These are phyloP conservation scores for Stereocaulon alpinum DNA, from an alignment of 495 filamentous ascomycete genomes.

Conservation along the genomic window DNA sequence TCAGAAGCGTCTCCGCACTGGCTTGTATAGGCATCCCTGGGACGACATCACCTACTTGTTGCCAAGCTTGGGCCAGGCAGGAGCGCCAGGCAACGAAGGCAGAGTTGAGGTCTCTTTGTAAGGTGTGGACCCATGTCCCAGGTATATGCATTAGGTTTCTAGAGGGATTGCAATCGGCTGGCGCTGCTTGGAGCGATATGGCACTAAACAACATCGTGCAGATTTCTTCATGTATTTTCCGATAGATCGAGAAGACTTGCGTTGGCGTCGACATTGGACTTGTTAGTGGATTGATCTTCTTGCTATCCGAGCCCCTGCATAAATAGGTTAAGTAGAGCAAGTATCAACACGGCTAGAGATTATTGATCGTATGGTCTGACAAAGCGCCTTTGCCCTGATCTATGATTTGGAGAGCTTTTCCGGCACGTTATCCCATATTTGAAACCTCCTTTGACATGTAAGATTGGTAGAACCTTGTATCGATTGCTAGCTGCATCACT, in stretches of 20 bases:
- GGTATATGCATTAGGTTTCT: neutral
- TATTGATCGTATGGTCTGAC: no score
- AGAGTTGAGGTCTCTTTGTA: conserved; percentile 81
- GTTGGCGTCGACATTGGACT: neutral
- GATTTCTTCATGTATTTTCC: neutral
- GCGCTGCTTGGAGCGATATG: neutral
- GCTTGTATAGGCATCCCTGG: conserved; percentile 97
- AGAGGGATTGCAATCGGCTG: neutral
- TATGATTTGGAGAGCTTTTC: no score
- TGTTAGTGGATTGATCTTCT: neutral
- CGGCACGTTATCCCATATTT: no score
- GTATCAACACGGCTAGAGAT: no score
- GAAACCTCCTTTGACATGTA: no score
- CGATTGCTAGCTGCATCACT: neutral
- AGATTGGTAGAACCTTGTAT: no score
- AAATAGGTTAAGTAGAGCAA: no score
- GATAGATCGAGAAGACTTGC: conserved; percentile 1
- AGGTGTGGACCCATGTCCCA: neutral
- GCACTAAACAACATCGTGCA: neutral
- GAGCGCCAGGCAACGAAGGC: conserved; percentile 67
- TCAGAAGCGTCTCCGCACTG: conserved; percentile 96
- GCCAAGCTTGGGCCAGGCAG: conserved; percentile 62
- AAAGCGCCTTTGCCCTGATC: no score
- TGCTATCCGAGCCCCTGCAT: neutral
- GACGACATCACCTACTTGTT: conserved; percentile 96